These are phyloP conservation scores for Paramecium primaurelia DNA, from an alignment of 73 alveolate genomes.

Conservation along the genomic window DNA sequence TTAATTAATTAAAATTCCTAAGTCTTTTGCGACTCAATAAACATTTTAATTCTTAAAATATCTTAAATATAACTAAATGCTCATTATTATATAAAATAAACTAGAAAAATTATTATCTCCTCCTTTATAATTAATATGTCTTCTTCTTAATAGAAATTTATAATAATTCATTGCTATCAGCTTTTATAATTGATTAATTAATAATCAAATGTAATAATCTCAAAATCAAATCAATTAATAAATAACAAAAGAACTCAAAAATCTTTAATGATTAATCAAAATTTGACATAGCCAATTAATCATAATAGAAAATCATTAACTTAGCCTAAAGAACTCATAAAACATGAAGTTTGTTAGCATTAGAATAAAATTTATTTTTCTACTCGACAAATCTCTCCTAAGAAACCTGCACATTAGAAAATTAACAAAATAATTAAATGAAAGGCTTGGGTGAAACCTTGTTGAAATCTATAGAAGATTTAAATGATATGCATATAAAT, in stretches of 20 bases:
- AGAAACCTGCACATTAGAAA: neutral
- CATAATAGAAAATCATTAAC: neutral
- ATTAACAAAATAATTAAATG: neutral
- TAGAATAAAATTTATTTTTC: neutral
- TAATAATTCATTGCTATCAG: neutral
- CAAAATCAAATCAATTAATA: conserved; percentile 24
- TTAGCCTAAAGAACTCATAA: neutral
- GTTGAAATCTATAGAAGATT: neutral
- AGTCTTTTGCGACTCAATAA: too few species aligned
- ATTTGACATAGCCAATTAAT: neutral
- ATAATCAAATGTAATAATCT: conserved; percentile 11
- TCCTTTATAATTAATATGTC: too few species aligned
- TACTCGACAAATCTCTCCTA: neutral
- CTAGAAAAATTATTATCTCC: too few species aligned
- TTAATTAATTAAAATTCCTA: too few species aligned
- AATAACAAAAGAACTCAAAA: neutral
- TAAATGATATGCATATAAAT: too few species aligned
- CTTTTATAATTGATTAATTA: neutral
- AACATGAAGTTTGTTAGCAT: neutral
- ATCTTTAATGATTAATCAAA: neutral
- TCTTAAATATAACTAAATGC: too few species aligned
- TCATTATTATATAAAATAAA: too few species aligned
- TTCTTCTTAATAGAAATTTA: neutral
- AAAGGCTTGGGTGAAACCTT: neutral
- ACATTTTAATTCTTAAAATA: too few species aligned